Percentiles rank a stretch among this genome's conserved stretches.
These are phyloP conservation scores for Trametes gibbosa DNA, from an alignment of 768 basidiomycete genomes.

Conservation along the genomic window DNA sequence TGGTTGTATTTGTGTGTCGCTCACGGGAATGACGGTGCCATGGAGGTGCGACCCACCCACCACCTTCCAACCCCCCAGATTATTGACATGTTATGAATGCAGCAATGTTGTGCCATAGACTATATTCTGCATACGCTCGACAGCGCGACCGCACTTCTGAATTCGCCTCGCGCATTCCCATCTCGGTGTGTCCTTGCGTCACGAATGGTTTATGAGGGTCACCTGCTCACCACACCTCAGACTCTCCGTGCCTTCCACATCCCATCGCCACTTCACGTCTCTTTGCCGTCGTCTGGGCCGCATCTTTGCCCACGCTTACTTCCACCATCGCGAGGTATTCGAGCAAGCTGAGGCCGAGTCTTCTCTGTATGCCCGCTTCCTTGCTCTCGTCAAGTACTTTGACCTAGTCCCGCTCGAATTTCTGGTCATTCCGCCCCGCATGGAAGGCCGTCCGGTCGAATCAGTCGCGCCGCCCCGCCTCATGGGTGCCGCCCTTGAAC, in stretches of 20 bases:
- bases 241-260: conserved; percentile 76
- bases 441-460: conserved; percentile 13
- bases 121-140: conserved; percentile 93
- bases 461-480: conserved; percentile 40
- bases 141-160: conserved; percentile 87
- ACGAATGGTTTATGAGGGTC: not conserved
- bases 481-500: conserved; percentile 40
- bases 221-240: conserved; percentile 38
- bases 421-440: conserved; percentile 67
- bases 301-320: conserved; percentile 96
- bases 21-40: conserved; percentile 83
- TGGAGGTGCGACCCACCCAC: conserved; percentile 58
- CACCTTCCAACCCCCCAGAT: not conserved
- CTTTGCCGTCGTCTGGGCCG: conserved; percentile 89
- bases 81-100: not conserved
- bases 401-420: conserved; percentile 82
- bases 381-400: conserved; percentile 76
- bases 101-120: conserved; percentile 98
- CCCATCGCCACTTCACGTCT: conserved; percentile 85
- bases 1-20: conserved; percentile 97
- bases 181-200: conserved; percentile 58
- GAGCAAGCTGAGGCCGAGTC: conserved; percentile 90
- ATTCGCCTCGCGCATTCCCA: conserved; percentile 88
- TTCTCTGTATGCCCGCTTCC: conserved; percentile 85
- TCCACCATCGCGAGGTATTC: conserved; percentile 89